Evolutionary conservation across 345 rosid genomes (phyloP), one percentile per base, ranked within the genome.

Genomic region (Adansonia digitata): DNA sequence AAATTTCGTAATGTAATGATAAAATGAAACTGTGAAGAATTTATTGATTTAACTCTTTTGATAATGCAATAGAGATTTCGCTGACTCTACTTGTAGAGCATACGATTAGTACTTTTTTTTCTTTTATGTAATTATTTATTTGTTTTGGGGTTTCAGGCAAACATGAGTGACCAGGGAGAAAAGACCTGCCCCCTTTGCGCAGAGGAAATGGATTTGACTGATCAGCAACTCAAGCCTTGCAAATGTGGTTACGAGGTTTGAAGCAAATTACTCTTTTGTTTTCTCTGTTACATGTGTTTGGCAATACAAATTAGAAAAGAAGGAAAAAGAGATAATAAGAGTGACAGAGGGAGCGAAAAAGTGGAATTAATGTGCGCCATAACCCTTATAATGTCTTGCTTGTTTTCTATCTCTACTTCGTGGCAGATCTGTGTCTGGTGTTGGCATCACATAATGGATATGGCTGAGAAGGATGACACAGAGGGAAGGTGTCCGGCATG

Each of bases 401-500:
- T 73, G 14, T 43, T 43, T 27, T 57, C 63, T 26, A 27, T 57
- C 48, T 57, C 35, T 11, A 2, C 63, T 57, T 27, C 17, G 35
- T 27, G 77, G 53, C 81, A 94, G 98, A 85, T 94, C 64, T 94
- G 98, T 84, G 94, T 94, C 65, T 94, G 98, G 97, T 94, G 98
- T 71, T 94, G 98, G 98, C 92, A 92, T 83, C 97, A 92, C 60
- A 83, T 94, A 29, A 88, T 89, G 91, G 93, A 94, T 65, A 92
- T 92, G 97, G 97, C 98, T 52, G 98, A 92, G 85, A 94, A 92
- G 87, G 93, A 89, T 84, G 90, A 84, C 1, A 67, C 89, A 5
- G 97, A 88, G 77, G 98, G 98, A 40, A 90, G 94, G 45, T 94
- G 98, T 81, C 98, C 98, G 6, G 98, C 98, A 53, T 94, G 98